Base-by-base conservation (phyloP, 2,329 filamentous ascomycete species). In the Pseudogymnoascus sp. region DNA sequence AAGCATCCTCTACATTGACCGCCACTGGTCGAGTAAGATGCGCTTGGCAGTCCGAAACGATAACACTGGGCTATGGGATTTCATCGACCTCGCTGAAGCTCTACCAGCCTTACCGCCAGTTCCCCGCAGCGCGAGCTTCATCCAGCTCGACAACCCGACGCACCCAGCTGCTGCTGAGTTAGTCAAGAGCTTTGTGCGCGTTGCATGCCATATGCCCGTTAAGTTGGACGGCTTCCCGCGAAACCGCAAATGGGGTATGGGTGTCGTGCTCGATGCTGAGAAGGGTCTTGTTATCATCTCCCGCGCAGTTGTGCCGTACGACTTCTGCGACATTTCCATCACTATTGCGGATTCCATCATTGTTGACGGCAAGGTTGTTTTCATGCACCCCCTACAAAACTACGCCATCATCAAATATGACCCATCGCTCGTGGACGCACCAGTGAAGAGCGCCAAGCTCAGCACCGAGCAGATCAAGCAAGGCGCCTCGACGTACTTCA, bases 211-310 rank as follows among this genome's bases (percentile, higher is more conserved):
- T 23, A 93, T 99, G 88, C 95, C 95, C 0, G 80, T 99, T 66
- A 97, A 97, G 80, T 83, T 99, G 8, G 95, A 99, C 74, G 95
- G 95, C n/a, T 99, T 96, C 74, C 96, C 95, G 5, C 91, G 95
- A 75, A 91, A 95, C 68, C 84, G 92, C 59, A 95, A 96, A 77
- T 95, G 92, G 78, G 95, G 95, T 0, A 97, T 96, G 81, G 95
- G 95, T 40, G 79, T 99, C 38, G 93, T 99, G n/a, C 90, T 99
- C 66, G 95, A 99, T 76, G 95, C 96, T 0, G 91, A 96, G 65
- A 93, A 97, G 78, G 95, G 95, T 16, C 82, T 99, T 16, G 95
- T 99, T 5, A 84, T 97, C 65, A 93, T 97, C 62, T 97, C 95
- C 1, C 82, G 95, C 72, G 93, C 96, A 1, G 91, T 97, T 67